Evolutionary conservation across 805 yeast genomes (phyloP).

Genomic region (Metschnikowia baotianmanensis): DNA sequence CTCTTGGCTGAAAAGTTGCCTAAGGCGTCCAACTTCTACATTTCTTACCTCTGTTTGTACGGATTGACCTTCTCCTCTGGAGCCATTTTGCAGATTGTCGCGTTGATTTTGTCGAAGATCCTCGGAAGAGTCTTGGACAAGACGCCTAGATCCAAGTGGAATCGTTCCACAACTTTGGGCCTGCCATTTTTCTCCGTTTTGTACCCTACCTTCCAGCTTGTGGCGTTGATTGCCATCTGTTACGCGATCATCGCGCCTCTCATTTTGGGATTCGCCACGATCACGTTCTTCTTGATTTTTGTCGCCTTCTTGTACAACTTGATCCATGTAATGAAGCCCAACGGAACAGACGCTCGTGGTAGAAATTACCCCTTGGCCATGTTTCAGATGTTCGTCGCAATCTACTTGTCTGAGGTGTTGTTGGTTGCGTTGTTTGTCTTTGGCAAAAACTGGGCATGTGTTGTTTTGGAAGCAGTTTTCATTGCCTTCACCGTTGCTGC

Average conservation of each 20-base stretch:
- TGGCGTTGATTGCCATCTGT: slow-evolving; percentile 68
- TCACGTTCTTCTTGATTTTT: slow-evolving; percentile 56
- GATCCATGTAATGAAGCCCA: slow-evolving; percentile 60
- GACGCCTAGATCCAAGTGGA: slow-evolving; percentile 94
- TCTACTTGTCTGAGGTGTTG: slow-evolving; percentile 70
- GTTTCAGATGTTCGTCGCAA: slow-evolving; percentile 67
- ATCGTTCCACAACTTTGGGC: slow-evolving; percentile 59
- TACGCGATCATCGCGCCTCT: slow-evolving; percentile 81
- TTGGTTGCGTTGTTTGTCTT: slow-evolving; percentile 69
- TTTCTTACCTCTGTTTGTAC: slow-evolving; percentile 74
- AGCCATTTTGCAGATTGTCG: slow-evolving; percentile 69
- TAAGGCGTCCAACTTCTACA: slow-evolving; percentile 86
- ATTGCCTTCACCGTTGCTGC: slow-evolving; percentile 55
- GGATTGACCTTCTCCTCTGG: slow-evolving; percentile 82
- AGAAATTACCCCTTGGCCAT: slow-evolving; percentile 70
- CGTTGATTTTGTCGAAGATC: slow-evolving; percentile 66
- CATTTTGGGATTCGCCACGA: slow-evolving; percentile 61
- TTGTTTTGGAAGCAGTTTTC: slow-evolving; percentile 64
- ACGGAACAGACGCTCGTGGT: slow-evolving; percentile 62
- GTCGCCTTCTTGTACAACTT: slow-evolving; percentile 62
- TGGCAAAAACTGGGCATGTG: slow-evolving; percentile 77
- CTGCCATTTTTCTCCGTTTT: slow-evolving; percentile 77
- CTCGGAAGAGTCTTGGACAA: slow-evolving; percentile 71
- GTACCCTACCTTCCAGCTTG: slow-evolving; percentile 74
- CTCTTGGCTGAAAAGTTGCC: slow-evolving; percentile 78